Percentiles rank a stretch among this genome's conserved stretches.
phyloP scores from a whole-genome alignment of 768 basidiomycete species.

The Suillus decipiens region DNA sequence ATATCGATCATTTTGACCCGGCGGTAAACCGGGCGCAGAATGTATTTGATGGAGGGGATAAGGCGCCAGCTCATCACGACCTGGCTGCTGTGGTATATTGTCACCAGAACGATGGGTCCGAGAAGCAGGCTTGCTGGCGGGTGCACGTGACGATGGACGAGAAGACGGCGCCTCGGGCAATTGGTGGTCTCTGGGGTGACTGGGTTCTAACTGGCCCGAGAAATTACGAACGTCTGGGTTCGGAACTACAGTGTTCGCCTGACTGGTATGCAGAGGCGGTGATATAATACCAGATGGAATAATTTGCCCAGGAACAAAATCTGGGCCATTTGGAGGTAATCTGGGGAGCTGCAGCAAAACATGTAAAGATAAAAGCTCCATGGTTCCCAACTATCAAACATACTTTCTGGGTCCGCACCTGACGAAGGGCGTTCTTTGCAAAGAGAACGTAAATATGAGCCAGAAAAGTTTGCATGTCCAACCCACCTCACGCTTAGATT shows the following conservation, averaged over 20 bases:
- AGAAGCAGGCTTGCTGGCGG: slow-evolving; percentile 15
- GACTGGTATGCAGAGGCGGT: neutral
- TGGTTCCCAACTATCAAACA: slow-evolving; percentile 10
- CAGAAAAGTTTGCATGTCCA: slow-evolving; percentile 4
- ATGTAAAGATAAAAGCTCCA: slow-evolving; percentile 14
- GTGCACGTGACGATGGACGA: slow-evolving; percentile 2
- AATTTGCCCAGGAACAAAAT: slow-evolving; percentile 57
- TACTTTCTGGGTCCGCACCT: slow-evolving; percentile 22
- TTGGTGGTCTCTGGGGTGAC: slow-evolving; percentile 17
- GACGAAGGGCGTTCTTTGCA: slow-evolving; percentile 19
- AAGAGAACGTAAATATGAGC: slow-evolving; percentile 12
- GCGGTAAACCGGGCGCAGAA: slow-evolving; percentile 21
- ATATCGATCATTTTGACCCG: slow-evolving; percentile 23
- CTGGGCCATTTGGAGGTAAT: slow-evolving; percentile 1
- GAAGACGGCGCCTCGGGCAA: slow-evolving; percentile 9
- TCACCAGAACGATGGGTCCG: slow-evolving; percentile 16
- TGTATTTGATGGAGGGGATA: slow-evolving; percentile 18
- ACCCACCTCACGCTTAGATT: slow-evolving; percentile 25
- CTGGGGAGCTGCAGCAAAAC: slow-evolving; percentile 15
- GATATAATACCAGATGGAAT: slow-evolving; percentile 30
- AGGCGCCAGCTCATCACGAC: slow-evolving; percentile 16
- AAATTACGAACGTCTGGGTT: slow-evolving; percentile 13
- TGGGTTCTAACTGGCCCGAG: slow-evolving; percentile 7
- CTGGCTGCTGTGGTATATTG: slow-evolving; percentile 11
- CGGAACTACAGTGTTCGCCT: slow-evolving; percentile 5